phyloP scores from a whole-genome alignment of 805 yeast species.

The Cyberlindnera mrakii region DNA sequence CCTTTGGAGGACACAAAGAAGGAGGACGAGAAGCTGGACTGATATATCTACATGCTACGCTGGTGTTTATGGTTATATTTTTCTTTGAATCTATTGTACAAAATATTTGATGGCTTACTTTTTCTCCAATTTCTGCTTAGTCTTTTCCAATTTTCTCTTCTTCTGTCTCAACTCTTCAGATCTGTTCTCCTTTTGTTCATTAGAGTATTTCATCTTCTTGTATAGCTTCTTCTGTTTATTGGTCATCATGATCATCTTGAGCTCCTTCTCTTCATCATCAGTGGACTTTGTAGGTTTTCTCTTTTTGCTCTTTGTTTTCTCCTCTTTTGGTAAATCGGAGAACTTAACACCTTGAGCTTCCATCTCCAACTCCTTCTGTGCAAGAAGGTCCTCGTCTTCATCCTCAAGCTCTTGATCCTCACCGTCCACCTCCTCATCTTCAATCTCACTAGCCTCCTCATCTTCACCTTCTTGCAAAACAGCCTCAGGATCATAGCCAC shows the following conservation, averaged over 20 bases:
- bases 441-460: constrained; percentile 43
- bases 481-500: constrained; percentile 79
- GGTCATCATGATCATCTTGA: constrained; percentile 95
- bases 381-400: constrained; percentile 39
- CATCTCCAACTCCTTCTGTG: constrained; percentile 79
- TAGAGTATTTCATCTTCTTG: constrained; percentile 91
- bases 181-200: constrained; percentile 74
- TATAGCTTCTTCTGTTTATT: constrained; percentile 92
- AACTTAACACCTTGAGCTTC: constrained; percentile 85
- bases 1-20: constrained; percentile 28
- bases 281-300: constrained; percentile 35
- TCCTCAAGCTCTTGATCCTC: constrained; percentile 37
- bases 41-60: neutral
- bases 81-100: neutral
- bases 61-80: neutral
- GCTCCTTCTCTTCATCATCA: constrained; percentile 74
- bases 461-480: constrained; percentile 33
- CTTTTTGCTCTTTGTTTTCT: constrained; percentile 26
- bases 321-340: constrained; percentile 46
- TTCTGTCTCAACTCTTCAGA: constrained; percentile 62
- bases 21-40: constrained; percentile 31
- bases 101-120: no score
- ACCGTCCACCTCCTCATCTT: constrained; percentile 45
- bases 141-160: constrained; percentile 64
- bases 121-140: constrained; percentile 7